Evolutionary conservation across 768 basidiomycete species (phyloP).

Genomic region (Auriscalpium microsporum): DNA sequence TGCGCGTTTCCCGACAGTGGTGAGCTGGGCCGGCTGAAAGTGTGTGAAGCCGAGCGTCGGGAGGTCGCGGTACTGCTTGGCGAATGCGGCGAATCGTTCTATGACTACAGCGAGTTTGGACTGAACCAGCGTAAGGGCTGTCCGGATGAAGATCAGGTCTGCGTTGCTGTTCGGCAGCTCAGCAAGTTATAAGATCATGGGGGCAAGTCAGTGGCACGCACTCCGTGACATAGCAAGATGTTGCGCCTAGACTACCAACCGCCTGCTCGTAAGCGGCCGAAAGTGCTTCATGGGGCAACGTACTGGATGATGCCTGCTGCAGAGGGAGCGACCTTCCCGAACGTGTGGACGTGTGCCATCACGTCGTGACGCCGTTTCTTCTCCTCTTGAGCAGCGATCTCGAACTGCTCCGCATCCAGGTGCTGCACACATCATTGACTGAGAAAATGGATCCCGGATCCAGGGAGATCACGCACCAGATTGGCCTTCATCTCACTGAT

Average conservation of each 20-base stretch:
- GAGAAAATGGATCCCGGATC: too few relatives aligned
- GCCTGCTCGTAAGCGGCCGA: neutral
- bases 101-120: conserved; percentile 87
- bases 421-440: conserved; percentile 35
- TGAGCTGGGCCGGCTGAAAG: conserved; percentile 97
- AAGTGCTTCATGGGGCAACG: conserved; percentile 18
- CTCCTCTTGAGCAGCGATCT: conserved; percentile 86
- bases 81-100: conserved; percentile 78
- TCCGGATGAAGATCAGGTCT: conserved; percentile 92
- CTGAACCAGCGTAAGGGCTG: conserved; percentile 76
- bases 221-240: conserved; percentile 99
- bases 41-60: conserved; percentile 98
- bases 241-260: conserved; percentile 71
- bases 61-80: conserved; percentile 75
- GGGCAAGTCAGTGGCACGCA: conserved; percentile 29
- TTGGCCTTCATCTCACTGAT: conserved; percentile 93
- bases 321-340: conserved; percentile 86
- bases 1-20: conserved; percentile 94
- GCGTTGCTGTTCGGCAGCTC: conserved; percentile 69
- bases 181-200: too few relatives aligned
- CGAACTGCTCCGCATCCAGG: conserved; percentile 84
- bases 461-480: conserved; percentile 44
- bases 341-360: conserved; percentile 99
- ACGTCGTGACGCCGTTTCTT: conserved; percentile 98
- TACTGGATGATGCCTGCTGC: conserved; percentile 96